These are phyloP conservation scores for Leccinum fibrillosum DNA, from an alignment of 768 basidiomycete genomes.

Conservation along the genomic window DNA sequence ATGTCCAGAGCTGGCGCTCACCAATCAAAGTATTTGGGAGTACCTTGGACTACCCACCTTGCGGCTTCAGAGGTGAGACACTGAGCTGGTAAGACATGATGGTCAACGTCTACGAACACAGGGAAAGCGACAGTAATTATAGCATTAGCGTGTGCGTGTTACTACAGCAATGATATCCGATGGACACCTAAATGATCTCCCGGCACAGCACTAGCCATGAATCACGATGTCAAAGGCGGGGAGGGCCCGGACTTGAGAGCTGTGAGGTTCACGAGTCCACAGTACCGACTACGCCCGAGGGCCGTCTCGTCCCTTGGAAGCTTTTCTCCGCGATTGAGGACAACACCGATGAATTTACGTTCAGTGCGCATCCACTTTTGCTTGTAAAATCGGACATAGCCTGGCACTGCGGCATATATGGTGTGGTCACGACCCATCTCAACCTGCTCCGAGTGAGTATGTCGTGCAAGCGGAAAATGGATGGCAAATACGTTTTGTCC, in stretches of 20 bases:
- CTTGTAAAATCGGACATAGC: conserved; percentile 93
- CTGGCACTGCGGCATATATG: conserved; percentile 84
- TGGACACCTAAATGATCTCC: not conserved
- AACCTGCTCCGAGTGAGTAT: conserved; percentile 49
- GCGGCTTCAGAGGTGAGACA: conserved; percentile 36
- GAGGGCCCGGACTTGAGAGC: conserved; percentile 17
- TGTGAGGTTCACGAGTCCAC: conserved; percentile 70
- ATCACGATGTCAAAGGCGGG: conserved; percentile 4
- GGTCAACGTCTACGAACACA: conserved; percentile 1
- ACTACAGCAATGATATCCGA: conserved; percentile 18
- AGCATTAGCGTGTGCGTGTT: conserved; percentile 8
- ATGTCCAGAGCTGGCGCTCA: not conserved
- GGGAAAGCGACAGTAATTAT: conserved; percentile 10
- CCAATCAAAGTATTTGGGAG: not conserved
- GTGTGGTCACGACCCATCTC: conserved; percentile 94
- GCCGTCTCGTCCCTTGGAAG: conserved; percentile 77
- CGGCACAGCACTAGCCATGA: not conserved
- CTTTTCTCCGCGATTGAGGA: conserved; percentile 75
- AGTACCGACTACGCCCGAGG: conserved; percentile 81
- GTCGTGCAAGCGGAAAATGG: not conserved
- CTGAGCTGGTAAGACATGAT: conserved; percentile 37
- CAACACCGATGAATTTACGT: conserved; percentile 81
- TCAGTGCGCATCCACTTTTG: conserved; percentile 69
- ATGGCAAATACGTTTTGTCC: conserved; percentile 77
- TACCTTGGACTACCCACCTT: conserved; percentile 29